Base-by-base conservation (phyloP, 2,329 filamentous ascomycete species). In the Esteya vermicola region DNA sequence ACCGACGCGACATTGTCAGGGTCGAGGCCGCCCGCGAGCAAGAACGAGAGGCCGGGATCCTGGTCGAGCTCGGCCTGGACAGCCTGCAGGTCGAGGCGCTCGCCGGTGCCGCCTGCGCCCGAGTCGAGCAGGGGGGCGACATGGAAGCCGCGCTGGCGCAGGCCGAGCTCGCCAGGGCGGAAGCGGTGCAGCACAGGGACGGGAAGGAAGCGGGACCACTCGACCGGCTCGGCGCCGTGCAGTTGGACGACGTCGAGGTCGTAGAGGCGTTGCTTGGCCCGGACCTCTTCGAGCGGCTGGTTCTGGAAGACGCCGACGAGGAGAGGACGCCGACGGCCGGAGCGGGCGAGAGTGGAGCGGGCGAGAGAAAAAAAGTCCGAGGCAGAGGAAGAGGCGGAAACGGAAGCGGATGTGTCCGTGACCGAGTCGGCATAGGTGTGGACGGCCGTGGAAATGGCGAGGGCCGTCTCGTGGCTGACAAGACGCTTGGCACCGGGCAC, bases 271-370 rank as follows among this genome's bases (percentile, higher is more conserved):
- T 93, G 83, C 56, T 89, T 76, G 46, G 78, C 72, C 38, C 96
- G 66, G 7, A 98, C 69, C 50, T 94, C 85, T 27, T 75, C 72
- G 9, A 98, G 67, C 1, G 89, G 76, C 54, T 96, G 89, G 56
- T 95, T 83, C 51, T 84, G 81, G 64, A 98, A 98, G 3, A 98
- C 89, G 42, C 91, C 91, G 6, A 94, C 91, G 1, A 98, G 69
- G 3, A 91, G 69, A 1, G 43, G 64, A 62, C 25, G 58, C 54
- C 20, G 57, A 50, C n/a, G n/a, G n/a, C n/a, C n/a, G n/a, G n/a
- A 38, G 63, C 58, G n/a, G 59, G 70, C 20, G 16, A 49, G 43
- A 1, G 56, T 46, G 9, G 39, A 35, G 10, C 36, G 47, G 3
- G 50, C 49, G 3, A 43, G 42, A 16, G 33, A 23, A 39, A 93